Conservation (phyloP, 192 early-diverging fungal genomes). For the Umbelopsis sp. region DNA sequence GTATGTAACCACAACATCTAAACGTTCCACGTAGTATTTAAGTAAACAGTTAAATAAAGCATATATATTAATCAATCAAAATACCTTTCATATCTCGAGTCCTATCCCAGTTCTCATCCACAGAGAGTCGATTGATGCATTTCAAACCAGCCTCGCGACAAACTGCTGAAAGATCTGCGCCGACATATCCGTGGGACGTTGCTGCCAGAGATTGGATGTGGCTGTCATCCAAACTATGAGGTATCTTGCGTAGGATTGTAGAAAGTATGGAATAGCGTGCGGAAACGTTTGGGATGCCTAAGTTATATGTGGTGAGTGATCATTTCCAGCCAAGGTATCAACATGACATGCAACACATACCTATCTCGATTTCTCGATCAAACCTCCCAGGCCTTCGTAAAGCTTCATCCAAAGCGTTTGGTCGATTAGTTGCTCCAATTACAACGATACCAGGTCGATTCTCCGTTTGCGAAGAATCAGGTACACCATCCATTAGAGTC, state of each 20-base stretch:
- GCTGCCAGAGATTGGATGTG: conserved; percentile 66
- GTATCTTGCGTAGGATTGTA: conserved; percentile 66
- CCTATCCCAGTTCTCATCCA: conserved; percentile 1
- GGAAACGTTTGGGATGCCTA: conserved; percentile 72
- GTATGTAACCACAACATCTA: conserved; percentile 7
- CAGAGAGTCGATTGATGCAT: conserved; percentile 59
- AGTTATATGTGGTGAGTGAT: neutral
- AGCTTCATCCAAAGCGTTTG: conserved; percentile 85
- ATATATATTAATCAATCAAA: neutral
- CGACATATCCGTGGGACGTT: conserved; percentile 90
- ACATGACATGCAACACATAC: conserved; percentile 27
- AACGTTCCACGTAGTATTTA: neutral
- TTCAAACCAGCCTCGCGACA: conserved; percentile 85
- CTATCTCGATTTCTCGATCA: conserved; percentile 95
- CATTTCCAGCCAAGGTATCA: neutral
- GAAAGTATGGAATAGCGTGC: conserved; percentile 75
- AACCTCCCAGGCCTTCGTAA: conserved; percentile 92
- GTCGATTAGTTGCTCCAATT: conserved; percentile 93
- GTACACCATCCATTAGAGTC: conserved; percentile 88
- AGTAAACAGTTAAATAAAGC: neutral
- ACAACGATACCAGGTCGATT: conserved; percentile 61
- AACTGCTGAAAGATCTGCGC: conserved; percentile 92
- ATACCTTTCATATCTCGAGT: neutral
- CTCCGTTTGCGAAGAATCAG: neutral
- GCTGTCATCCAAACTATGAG: conserved; percentile 60